A percentile compares a stretch with the other conserved stretches of the same genome.
These are phyloP conservation scores for Cystofilobasidium bisporidii DNA, from an alignment of 768 basidiomycete species.

Conservation along the genomic window DNA sequence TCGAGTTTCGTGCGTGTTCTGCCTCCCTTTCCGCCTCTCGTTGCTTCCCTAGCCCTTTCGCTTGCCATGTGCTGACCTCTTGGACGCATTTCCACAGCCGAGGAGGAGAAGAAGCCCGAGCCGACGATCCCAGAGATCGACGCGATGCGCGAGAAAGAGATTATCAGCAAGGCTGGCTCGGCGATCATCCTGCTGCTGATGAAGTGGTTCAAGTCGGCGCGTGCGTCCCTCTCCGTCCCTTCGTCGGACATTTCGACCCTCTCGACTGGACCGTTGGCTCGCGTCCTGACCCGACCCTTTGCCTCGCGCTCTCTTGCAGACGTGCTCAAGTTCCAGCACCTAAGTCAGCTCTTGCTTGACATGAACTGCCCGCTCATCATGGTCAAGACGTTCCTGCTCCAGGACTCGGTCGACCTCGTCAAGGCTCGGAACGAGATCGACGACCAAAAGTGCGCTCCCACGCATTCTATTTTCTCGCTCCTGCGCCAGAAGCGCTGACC, in stretches of 20 bases:
- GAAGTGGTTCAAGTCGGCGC: slow-evolving; percentile 98
- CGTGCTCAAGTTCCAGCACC: slow-evolving; percentile 95
- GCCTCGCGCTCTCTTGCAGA: slow-evolving; percentile 49
- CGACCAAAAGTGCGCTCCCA: slow-evolving; percentile 59
- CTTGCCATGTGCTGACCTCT: too few relatives aligned
- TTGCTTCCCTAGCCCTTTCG: too few relatives aligned
- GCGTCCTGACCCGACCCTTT: neutral
- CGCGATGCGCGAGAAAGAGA: slow-evolving; percentile 87
- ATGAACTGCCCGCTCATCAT: slow-evolving; percentile 89
- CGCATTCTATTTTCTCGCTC: neutral
- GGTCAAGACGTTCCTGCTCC: slow-evolving; percentile 95
- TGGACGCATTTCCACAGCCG: too few relatives aligned
- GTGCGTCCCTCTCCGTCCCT: slow-evolving; percentile 58
- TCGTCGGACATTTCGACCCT: too few relatives aligned
- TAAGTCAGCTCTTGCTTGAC: slow-evolving; percentile 89
- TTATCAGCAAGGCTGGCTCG: slow-evolving; percentile 93
- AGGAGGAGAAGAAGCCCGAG: slow-evolving; percentile 41
- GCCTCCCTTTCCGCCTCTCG: neutral
- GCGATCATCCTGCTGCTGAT: slow-evolving; percentile 79
- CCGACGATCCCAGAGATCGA: slow-evolving; percentile 84
- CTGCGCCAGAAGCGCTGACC: neutral
- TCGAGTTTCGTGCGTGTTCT: slow-evolving; percentile 16
- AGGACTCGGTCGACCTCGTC: slow-evolving; percentile 75
- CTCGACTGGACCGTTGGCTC: too few relatives aligned
- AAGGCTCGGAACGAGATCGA: slow-evolving; percentile 80